phyloP scores from a whole-genome alignment of 768 basidiomycete species.

The Lanmaoa pseudosensibilis region DNA sequence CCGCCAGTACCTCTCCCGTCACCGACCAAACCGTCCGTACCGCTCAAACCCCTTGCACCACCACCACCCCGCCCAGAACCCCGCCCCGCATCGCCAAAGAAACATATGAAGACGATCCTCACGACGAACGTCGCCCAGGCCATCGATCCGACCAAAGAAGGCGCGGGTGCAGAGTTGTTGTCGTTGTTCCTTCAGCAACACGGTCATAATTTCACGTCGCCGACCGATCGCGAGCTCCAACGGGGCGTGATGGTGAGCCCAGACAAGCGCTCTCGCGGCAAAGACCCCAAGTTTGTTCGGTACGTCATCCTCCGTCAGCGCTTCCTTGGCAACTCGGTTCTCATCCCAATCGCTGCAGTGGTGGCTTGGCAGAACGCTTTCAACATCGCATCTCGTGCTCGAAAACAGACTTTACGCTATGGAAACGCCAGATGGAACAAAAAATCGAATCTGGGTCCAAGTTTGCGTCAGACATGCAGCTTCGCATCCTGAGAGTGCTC shows the following conservation, averaged over 20 bases:
- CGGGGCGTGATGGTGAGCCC: slow-evolving; percentile 63
- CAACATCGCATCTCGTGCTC: slow-evolving; percentile 43
- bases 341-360: slow-evolving; percentile 35
- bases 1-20: slow-evolving; percentile 18
- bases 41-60: slow-evolving; percentile 28
- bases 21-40: slow-evolving; percentile 10
- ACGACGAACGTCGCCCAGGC: slow-evolving; percentile 53
- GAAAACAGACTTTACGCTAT: slow-evolving; percentile 48
- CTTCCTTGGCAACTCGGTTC: not conserved
- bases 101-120: slow-evolving; percentile 48
- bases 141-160: slow-evolving; percentile 53
- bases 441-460: slow-evolving; percentile 31
- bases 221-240: slow-evolving; percentile 38
- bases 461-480: slow-evolving; percentile 41
- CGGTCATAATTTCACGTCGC: slow-evolving; percentile 36
- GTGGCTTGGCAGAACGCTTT: slow-evolving; percentile 55
- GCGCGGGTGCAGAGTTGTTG: slow-evolving; percentile 49
- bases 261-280: slow-evolving; percentile 47
- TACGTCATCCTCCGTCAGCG: slow-evolving; percentile 28
- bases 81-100: slow-evolving; percentile 26
- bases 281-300: slow-evolving; percentile 49
- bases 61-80: slow-evolving; percentile 29
- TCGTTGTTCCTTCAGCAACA: slow-evolving; percentile 54
- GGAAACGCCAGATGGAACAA: slow-evolving; percentile 52
- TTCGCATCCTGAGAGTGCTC: slow-evolving; percentile 45